Evolutionary conservation across 345 rosid genomes (phyloP), one percentile per base, ranked within the genome.

Genomic region (Sisymbrium altissimum): DNA sequence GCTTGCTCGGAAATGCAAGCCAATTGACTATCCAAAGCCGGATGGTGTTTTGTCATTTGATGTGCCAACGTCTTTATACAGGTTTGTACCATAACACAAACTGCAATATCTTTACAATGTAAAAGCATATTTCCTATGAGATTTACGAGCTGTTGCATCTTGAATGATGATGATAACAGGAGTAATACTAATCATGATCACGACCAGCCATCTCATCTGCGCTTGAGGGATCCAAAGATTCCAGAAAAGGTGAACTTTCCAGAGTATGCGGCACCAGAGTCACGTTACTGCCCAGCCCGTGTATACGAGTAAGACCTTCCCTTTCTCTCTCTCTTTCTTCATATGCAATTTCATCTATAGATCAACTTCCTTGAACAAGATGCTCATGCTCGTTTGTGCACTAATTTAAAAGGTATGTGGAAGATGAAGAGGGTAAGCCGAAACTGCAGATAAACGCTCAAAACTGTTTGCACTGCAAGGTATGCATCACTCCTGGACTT

Each of bases 381-480:
- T 30, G 71, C 45, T 75, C 30, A 53, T 75, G 23, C 48, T 70
- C 18, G 39, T 57, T 63, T 60, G 45, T 33, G n/a, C 38, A 32
- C 39, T 64, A 61, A 18, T 55, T 70, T 32, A 62, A 68, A 72
- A 94, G 98, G 78, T 91, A 94, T 27, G 83, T 84, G n/a, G 83
- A 93, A 9, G 86, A 89, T 83, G 96, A 87, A 67, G 77, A 81
- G 60, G 84, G 84, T 68, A 77, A 83, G 71, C 81, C 82, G 57
- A 94, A 91, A 82, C 77, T 93, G 73, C 98, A 93, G 78, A 89
- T 93, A 78, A 91, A 89, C 75, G 96, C 98, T 68, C 96, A 91
- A 76, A 94, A 89, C 82, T 94, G 97, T 82, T 71, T 94, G 58
- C 97, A 91, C 71, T 94, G 97, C 90, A 94, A 94, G 96, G 98